Percentiles rank a stretch among this genome's conserved stretches.
phyloP scores from a whole-genome alignment of 2,329 filamentous ascomycete species.

The Penicillium sp. region DNA sequence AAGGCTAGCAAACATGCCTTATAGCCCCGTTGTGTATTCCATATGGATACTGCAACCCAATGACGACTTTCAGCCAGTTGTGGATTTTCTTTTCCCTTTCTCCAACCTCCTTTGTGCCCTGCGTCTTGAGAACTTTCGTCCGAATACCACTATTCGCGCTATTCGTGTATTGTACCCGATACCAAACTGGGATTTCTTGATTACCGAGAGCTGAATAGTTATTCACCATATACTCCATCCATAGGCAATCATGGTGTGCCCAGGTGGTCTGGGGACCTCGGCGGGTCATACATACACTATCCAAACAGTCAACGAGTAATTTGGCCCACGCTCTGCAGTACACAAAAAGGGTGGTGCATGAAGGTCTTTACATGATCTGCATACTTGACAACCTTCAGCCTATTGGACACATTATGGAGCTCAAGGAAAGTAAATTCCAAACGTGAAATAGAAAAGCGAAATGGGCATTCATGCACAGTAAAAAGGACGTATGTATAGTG shows the following conservation, averaged over 20 bases:
- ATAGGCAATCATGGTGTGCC: no score
- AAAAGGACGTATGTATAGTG: constrained; percentile 18
- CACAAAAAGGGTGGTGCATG: no score
- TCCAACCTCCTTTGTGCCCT: neutral
- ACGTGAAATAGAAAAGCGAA: neutral
- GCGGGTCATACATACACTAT: no score
- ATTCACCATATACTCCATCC: neutral
- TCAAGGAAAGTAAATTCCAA: neutral
- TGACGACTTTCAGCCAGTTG: constrained; percentile 10
- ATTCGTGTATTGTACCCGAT: constrained; percentile 15
- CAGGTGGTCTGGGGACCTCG: no score
- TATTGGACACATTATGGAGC: neutral
- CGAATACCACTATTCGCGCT: constrained; percentile 16
- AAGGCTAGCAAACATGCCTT: neutral
- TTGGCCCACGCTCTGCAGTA: no score
- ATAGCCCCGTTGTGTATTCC: constrained; percentile 4
- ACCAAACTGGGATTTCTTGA: neutral
- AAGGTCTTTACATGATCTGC: no score
- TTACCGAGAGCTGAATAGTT: neutral
- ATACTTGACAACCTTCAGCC: no score
- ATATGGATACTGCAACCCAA: constrained; percentile 3
- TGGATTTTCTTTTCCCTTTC: neutral
- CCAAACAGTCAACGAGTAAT: no score
- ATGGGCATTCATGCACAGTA: constrained; percentile 3
- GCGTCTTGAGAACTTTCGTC: neutral